Base-by-base conservation (phyloP, 495 filamentous ascomycete species). In the Halenospora varia region DNA sequence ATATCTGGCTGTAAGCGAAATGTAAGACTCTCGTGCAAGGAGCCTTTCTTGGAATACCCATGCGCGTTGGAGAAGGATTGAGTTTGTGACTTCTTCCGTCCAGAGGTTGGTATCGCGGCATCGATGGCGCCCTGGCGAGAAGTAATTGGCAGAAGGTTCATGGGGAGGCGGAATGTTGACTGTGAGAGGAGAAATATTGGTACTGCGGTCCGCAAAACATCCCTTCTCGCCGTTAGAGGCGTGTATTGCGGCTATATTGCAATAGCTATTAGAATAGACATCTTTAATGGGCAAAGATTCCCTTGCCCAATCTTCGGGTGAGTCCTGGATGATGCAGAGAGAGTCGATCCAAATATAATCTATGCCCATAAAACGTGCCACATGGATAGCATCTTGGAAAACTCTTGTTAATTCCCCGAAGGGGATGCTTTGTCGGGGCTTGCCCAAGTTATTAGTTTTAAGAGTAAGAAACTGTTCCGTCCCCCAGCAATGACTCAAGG, bases 271-370 rank as follows among this genome's bases (percentile, higher is more conserved):
- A 6, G n/a, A 9, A 18, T 62, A 62, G 17, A 62, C 53, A 2
- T 25, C 22, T 8, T 18, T 26, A 68, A 73, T 73, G 15, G 23
- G 29, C 8, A 44, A 44, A 17, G 64, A 65, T 52, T 71, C 66
- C 22, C 24, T 54, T 46, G 60, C 15, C 70, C 68, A 71, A 48
- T 73, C 70, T 17, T 58, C 53, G 22, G 1, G 13, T 11, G 57
- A 52, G 26, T 73, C 65, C 62, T 74, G 72, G 20, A 74, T 62
- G 23, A 73, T 74, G 53, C 71, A 74, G 2, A 74, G 54, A 20
- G 6, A n/a, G n/a, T 45, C 42, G 17, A 45, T 45, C 42, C 42
- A 45, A n/a, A 45, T 6, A n/a, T n/a, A 71, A 64, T 47, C 71
- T 66, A 17, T 50, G 10, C 45, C 48, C 1, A 69, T 49, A 15